A percentile compares a stretch with the other conserved stretches of the same genome.
Conservation (phyloP, 2,329 filamentous ascomycete genomes). For the Ophiostoma himal-ulmi region DNA sequence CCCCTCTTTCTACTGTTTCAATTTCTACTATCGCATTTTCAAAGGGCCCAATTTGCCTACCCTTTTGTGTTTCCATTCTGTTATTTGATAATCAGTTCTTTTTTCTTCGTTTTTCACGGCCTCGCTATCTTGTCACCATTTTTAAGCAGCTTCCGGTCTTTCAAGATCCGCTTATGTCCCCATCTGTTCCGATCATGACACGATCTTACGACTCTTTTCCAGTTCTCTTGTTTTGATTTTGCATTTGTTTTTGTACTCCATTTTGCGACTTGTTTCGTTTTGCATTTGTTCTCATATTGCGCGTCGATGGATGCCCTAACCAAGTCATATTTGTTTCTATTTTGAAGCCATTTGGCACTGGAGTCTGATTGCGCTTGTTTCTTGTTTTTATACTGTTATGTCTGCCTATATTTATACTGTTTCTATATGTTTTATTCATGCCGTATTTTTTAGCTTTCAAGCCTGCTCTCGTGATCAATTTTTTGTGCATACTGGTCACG, state of each 20-base stretch:
- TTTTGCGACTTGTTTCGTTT: not conserved
- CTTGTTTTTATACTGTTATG: not conserved
- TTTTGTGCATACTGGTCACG: not conserved
- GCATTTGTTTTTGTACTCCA: too few relatives aligned
- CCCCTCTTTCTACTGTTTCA: not conserved
- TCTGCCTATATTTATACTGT: not conserved
- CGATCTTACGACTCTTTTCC: not conserved
- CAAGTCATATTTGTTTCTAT: not conserved
- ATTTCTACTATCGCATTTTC: conserved; percentile 9
- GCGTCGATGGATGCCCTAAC: not conserved
- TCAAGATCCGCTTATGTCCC: not conserved
- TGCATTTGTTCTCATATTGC: not conserved
- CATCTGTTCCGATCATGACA: not conserved
- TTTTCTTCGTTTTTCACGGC: not conserved
- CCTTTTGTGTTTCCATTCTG: conserved; percentile 3
- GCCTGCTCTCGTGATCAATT: not conserved
- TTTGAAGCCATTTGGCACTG: not conserved
- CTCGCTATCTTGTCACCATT: not conserved
- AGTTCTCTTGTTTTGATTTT: not conserved
- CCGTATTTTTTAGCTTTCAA: not conserved
- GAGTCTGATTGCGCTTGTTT: not conserved
- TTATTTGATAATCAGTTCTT: not conserved
- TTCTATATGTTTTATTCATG: not conserved
- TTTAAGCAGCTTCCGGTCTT: not conserved
- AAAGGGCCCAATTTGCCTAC: not conserved